Base-by-base conservation (phyloP, 2,329 filamentous ascomycete genomes). In the Stromatinia cepivora region DNA sequence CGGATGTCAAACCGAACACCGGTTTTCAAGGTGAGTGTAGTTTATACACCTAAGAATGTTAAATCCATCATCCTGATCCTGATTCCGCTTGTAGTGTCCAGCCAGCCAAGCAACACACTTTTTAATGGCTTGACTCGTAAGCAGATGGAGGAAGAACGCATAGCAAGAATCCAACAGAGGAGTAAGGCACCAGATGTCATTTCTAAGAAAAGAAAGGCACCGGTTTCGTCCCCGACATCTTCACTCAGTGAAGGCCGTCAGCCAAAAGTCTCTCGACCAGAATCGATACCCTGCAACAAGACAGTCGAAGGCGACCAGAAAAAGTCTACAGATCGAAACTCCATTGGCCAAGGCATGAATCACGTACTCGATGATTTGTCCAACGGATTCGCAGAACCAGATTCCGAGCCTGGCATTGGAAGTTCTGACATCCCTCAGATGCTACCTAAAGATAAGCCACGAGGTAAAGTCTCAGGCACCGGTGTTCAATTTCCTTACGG, bases 121-220 rank as follows among this genome's bases (percentile, higher is more conserved):
- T 52, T 68, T 13, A 63, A 28, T 56, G 36, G 39, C n/a, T 48
- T 73, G 1, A 86, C 97, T 80, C 87, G 94, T 48, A 92, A 89
- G 79, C 86, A 88, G 66, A 95, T 97, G 92, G 94, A 97, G 79
- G 84, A 89, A 75, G 93, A 96, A 77, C 88, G 94, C 53, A 84
- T 97, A 20, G 89, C 87, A 31, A 86, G 94, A 73, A 56, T 58
- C 46, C 50, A 56, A 34, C 57, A 68, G 50, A 72, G 54, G 58
- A 79, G 88, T 52, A 84, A 84, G 56, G 92, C 94, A 78, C 31
- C 57, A 36, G 58, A 69, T 62, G 57, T 11, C 20, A 52, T 64
- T 31, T 66, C 59, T n/a, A 71, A 64, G 58, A 78, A 78, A 71
- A 71, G 77, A 66, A 77, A 77, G 54, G 75, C 75, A 39, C 83